Percentiles rank a stretch among this genome's conserved stretches.
These are phyloP conservation scores for Tetrahymena borealis DNA, from an alignment of 73 alveolate genomes.

Conservation along the genomic window DNA sequence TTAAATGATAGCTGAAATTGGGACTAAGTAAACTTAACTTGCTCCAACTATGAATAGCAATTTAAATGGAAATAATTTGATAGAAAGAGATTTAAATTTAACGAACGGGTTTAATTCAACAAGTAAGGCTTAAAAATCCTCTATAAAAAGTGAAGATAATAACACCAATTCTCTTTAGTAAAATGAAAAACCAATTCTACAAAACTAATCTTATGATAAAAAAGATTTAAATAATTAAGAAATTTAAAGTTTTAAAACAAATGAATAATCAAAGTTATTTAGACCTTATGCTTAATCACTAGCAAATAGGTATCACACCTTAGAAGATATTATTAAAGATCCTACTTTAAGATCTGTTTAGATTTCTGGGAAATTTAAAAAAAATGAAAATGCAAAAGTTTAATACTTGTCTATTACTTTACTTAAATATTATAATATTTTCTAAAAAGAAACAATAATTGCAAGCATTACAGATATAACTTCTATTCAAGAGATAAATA, in stretches of 20 bases:
- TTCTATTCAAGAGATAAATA: background rate
- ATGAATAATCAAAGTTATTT: background rate
- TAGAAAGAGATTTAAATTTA: too few relatives aligned
- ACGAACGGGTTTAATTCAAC: too few relatives aligned
- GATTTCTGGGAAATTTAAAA: background rate
- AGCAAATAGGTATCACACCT: background rate
- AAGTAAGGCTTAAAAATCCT: too few relatives aligned
- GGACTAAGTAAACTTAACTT: too few relatives aligned
- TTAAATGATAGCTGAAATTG: too few relatives aligned
- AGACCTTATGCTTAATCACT: background rate
- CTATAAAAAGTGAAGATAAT: too few relatives aligned
- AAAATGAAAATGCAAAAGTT: background rate
- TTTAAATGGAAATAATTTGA: too few relatives aligned
- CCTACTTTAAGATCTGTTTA: background rate
- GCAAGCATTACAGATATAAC: background rate
- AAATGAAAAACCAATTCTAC: too few relatives aligned
- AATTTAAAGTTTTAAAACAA: background rate
- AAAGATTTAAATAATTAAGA: background rate
- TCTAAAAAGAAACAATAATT: background rate
- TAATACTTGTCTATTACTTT: background rate
- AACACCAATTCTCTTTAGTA: too few relatives aligned
- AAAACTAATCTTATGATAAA: background rate
- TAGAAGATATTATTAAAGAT: background rate
- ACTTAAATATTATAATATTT: background rate
- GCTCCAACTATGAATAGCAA: too few relatives aligned